Conservation (phyloP, 176 grass and related monocot species). For the Miscanthus lutarioriparius region DNA sequence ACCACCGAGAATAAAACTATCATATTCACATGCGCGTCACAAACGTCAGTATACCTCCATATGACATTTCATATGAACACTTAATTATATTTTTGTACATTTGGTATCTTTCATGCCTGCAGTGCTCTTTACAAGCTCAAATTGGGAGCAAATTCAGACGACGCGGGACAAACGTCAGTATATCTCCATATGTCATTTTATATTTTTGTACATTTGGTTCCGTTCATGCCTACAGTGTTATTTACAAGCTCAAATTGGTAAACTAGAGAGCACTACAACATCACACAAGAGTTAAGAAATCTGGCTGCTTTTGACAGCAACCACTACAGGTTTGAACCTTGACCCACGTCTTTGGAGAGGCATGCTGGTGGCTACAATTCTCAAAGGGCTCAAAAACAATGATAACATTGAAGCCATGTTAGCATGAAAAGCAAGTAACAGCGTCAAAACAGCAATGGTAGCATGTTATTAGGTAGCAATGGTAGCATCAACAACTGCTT, state of each 20-base stretch:
- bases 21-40: background rate
- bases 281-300: background rate
- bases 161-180: background rate
- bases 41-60: background rate
- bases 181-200: background rate
- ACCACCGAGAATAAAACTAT: background rate
- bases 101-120: background rate
- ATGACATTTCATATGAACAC: background rate
- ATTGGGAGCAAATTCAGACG: background rate
- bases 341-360: background rate
- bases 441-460: background rate
- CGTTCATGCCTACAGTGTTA: background rate
- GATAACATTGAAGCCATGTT: background rate
- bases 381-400: background rate
- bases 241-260: background rate
- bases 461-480: background rate
- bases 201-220: background rate
- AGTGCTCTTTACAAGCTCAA: background rate
- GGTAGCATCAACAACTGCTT: background rate
- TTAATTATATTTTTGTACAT: background rate
- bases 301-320: background rate
- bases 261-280: background rate
- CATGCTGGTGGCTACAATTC: slow-evolving; percentile 1
- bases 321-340: background rate
- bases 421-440: background rate